These are phyloP conservation scores for Leishmania martiniquensis DNA, from an alignment of 208 protist genomes.

Conservation along the genomic window DNA sequence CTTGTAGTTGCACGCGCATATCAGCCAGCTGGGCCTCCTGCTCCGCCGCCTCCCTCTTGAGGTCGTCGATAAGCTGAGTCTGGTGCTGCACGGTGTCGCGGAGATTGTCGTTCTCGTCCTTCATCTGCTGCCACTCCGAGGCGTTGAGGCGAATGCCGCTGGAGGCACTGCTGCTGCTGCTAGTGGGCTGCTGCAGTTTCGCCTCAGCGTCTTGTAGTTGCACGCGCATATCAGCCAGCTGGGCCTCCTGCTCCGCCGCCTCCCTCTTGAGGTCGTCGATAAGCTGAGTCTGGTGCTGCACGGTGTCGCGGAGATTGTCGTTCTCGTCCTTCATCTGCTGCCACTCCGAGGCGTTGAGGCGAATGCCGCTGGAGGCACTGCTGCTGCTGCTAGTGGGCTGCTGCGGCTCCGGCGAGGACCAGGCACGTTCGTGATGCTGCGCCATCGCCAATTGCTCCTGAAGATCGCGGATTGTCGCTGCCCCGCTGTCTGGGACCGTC, in stretches of 20 bases:
- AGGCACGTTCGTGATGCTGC: slow-evolving; percentile 7
- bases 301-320: slow-evolving; percentile 19
- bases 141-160: too few species aligned
- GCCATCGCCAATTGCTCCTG: slow-evolving; percentile 40
- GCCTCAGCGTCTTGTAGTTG: not conserved
- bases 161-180: slow-evolving; percentile 2
- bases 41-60: slow-evolving; percentile 17
- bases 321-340: slow-evolving; percentile 39
- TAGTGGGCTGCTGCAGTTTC: slow-evolving; percentile 9
- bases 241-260: slow-evolving; percentile 7
- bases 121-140: slow-evolving; percentile 32
- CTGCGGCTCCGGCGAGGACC: slow-evolving; percentile 30
- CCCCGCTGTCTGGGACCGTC: slow-evolving; percentile 44
- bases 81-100: slow-evolving; percentile 26
- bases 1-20: not conserved
- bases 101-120: slow-evolving; percentile 35
- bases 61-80: slow-evolving; percentile 15
- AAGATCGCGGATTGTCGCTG: slow-evolving; percentile 30
- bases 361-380: not conserved
- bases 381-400: slow-evolving; percentile 16
- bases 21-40: slow-evolving; percentile 9
- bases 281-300: slow-evolving; percentile 22
- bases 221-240: not conserved
- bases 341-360: slow-evolving; percentile 5
- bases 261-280: slow-evolving; percentile 25